Evolutionary conservation across 192 early-diverging fungal genomes (phyloP), one percentile per base, ranked within the genome.

Genomic region (Coemansia sp.): DNA sequence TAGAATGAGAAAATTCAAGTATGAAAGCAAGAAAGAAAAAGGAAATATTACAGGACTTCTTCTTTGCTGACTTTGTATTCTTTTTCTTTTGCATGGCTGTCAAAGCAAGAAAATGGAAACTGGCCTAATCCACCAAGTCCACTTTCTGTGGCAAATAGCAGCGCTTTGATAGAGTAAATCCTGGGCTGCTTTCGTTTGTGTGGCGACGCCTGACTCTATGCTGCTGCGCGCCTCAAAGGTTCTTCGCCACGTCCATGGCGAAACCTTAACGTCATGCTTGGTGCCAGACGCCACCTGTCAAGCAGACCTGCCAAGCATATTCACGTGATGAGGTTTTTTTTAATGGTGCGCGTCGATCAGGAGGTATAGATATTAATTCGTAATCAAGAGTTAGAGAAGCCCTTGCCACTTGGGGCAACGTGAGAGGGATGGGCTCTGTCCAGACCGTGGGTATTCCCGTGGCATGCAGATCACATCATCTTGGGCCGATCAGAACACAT

Each of bases 21-120:
- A 5, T 32, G 21, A 49, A 32, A 50, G 30, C 41, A 61, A 32
- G 16, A 47, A 58, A 57, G 27, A 26, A 54, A 31, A 56, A 49
- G 32, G 32, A 34, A 34, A 49, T 23, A 19, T 12, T 47, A 54
- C 25, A 30, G 25, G 50, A 34, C 24, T 14, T 18, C 12, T 44
- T 18, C 23, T 59, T 25, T 4, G 38, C 12, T 44, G 14, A 44
- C 38, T 44, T 44, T 10, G 12, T 3, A 14, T 4, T 44, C 38
- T 16, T 14, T 59, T 19, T 14, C 48, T 19, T 59, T 49, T 49
- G 16, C 10, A 12, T 9, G 28, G 7, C 21, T 28, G 30, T 8
- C 7, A 9, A 50, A 62, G 7, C 12, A 49, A 28, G 9, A 7
- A 49, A 60, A 27, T 14, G 26, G 1, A 24, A 7, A 16, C 16